These are phyloP conservation scores for Xylaria telfairii DNA, from an alignment of 495 filamentous ascomycete species.

Conservation along the genomic window DNA sequence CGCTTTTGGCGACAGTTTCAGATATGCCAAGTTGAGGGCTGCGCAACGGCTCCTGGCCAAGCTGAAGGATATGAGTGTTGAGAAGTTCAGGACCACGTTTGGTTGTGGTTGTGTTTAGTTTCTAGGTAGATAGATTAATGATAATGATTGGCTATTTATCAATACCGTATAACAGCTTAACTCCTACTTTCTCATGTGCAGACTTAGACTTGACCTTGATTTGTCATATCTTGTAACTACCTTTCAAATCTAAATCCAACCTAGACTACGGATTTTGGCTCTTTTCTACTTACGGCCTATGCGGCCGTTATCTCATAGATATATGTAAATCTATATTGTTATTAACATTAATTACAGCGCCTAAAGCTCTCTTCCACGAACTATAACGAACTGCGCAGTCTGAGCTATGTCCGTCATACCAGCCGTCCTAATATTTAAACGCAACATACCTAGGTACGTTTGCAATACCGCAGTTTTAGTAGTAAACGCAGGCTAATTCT, in stretches of 20 bases:
- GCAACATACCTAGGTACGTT: no score
- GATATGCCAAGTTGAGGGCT: slow-evolving; percentile 76
- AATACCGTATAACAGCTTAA: no score
- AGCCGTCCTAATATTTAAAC: no score
- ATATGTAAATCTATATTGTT: no score
- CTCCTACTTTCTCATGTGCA: no score
- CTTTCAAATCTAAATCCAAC: background rate
- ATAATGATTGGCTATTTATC: no score
- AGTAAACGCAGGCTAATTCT: no score
- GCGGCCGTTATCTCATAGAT: background rate
- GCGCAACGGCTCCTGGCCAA: slow-evolving; percentile 67
- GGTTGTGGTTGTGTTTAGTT: slow-evolving; percentile 64
- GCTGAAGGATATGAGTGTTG: slow-evolving; percentile 61
- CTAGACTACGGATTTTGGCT: background rate
- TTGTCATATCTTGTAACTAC: no score
- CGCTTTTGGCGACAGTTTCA: slow-evolving; percentile 63
- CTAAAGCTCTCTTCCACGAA: background rate
- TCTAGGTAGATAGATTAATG: background rate
- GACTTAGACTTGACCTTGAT: no score
- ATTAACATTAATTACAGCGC: background rate
- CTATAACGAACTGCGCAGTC: background rate
- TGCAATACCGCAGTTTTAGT: no score
- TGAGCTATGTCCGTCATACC: no score
- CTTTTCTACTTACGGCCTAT: background rate
- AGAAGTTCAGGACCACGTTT: slow-evolving; percentile 66